A percentile compares a stretch with the other conserved stretches of the same genome.
phyloP scores from a whole-genome alignment of 768 basidiomycete species.

The Tricholoma bakamatsutake region DNA sequence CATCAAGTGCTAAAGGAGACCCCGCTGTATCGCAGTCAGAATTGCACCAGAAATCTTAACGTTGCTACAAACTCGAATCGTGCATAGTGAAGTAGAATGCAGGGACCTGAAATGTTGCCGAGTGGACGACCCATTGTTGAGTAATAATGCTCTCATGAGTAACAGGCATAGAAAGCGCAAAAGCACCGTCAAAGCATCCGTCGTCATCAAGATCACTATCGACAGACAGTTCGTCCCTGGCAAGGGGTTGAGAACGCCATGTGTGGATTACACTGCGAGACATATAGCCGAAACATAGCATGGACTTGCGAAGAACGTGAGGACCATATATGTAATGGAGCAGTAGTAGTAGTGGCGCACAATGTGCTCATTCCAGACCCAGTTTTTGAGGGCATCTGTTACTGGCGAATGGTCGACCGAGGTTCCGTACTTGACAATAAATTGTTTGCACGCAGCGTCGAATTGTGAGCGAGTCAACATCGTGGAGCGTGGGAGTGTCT shows the following conservation, averaged over 20 bases:
- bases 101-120: slow-evolving; percentile 62
- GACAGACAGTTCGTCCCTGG: slow-evolving; percentile 6
- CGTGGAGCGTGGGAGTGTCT: slow-evolving; percentile 38
- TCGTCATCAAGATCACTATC: slow-evolving; percentile 18
- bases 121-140: slow-evolving; percentile 61
- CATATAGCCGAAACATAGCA: slow-evolving; percentile 42
- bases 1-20: slow-evolving; percentile 48
- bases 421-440: slow-evolving; percentile 29
- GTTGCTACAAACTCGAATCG: slow-evolving; percentile 52
- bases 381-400: slow-evolving; percentile 26
- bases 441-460: slow-evolving; percentile 49
- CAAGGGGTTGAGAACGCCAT: slow-evolving; percentile 5
- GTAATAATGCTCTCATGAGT: slow-evolving; percentile 15
- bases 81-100: slow-evolving; percentile 77
- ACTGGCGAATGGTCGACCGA: background rate
- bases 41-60: slow-evolving; percentile 2
- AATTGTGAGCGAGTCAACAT: slow-evolving; percentile 58
- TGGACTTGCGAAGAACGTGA: slow-evolving; percentile 20
- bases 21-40: slow-evolving; percentile 45
- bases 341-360: slow-evolving; percentile 31
- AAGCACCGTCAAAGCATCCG: slow-evolving; percentile 32
- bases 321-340: slow-evolving; percentile 2
- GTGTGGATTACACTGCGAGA: slow-evolving; percentile 22
- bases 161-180: slow-evolving; percentile 16
- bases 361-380: slow-evolving; percentile 58